These are phyloP conservation scores for Pleurotus sapidus DNA, from an alignment of 768 basidiomycete species.

Conservation along the genomic window DNA sequence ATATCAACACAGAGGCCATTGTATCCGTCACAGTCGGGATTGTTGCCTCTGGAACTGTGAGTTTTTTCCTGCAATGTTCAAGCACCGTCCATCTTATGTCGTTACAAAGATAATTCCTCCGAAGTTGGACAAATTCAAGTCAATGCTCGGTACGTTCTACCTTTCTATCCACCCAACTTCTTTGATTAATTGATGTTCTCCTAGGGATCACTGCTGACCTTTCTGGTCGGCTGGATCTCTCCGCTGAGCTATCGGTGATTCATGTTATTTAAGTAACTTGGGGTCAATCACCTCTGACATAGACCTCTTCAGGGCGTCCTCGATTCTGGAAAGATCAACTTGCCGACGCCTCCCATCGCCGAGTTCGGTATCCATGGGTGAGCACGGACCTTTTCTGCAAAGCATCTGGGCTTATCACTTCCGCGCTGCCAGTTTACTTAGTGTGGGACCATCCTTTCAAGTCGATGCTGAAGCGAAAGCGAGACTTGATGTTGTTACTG, in stretches of 20 bases:
- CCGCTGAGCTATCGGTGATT: constrained; percentile 33
- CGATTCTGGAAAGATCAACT: constrained; percentile 37
- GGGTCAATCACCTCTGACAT: not conserved
- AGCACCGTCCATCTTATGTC: constrained; percentile 7
- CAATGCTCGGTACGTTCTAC: constrained; percentile 28
- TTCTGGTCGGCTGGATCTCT: constrained; percentile 33
- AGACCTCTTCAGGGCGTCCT: constrained; percentile 26
- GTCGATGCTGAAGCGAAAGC: constrained; percentile 36
- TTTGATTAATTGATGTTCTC: constrained; percentile 1
- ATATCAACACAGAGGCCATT: constrained; percentile 21
- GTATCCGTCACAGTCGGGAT: constrained; percentile 24
- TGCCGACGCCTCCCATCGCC: constrained; percentile 40
- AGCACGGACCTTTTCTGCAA: constrained; percentile 5
- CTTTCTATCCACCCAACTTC: not conserved
- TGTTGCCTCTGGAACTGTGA: constrained; percentile 20
- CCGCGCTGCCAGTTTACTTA: constrained; percentile 31
- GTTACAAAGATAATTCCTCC: constrained; percentile 29
- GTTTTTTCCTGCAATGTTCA: constrained; percentile 11
- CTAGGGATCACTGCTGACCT: constrained; percentile 35
- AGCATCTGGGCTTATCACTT: not conserved
- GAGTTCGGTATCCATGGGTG: constrained; percentile 51
- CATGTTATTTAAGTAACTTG: not conserved
- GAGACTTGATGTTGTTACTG: constrained; percentile 31
- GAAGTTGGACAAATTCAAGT: constrained; percentile 28
- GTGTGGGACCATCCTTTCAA: constrained; percentile 45